phyloP scores from a whole-genome alignment of 2,329 filamentous ascomycete species.

The Knufia fluminis region DNA sequence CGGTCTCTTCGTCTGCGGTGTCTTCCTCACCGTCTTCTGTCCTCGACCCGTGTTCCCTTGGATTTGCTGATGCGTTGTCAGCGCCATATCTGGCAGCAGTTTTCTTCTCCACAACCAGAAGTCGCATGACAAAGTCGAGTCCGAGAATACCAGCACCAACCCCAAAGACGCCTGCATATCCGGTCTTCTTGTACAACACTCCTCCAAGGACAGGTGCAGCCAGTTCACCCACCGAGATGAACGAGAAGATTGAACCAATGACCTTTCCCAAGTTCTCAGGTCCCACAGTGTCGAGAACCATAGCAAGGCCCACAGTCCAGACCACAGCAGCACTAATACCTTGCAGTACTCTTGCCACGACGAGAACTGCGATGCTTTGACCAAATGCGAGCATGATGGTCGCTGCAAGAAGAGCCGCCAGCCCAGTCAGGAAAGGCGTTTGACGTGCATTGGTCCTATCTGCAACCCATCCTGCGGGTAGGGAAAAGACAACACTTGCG shows the following conservation, averaged over 20 bases:
- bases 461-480: slow-evolving; percentile 46
- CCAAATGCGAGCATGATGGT: slow-evolving; percentile 49
- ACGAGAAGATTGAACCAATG: slow-evolving; percentile 53
- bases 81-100: slow-evolving; percentile 38
- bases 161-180: slow-evolving; percentile 51
- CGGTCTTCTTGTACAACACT: slow-evolving; percentile 49
- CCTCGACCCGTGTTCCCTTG: slow-evolving; percentile 21
- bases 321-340: slow-evolving; percentile 50
- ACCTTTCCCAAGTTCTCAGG: slow-evolving; percentile 50
- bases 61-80: slow-evolving; percentile 2
- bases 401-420: slow-evolving; percentile 44
- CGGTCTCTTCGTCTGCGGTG: slow-evolving; percentile 30
- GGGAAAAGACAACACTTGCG: slow-evolving; percentile 42
- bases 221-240: slow-evolving; percentile 50
- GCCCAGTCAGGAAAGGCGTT: slow-evolving; percentile 48
- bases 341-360: slow-evolving; percentile 47
- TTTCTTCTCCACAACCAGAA: slow-evolving; percentile 56
- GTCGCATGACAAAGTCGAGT: slow-evolving; percentile 51
- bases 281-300: slow-evolving; percentile 51
- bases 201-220: slow-evolving; percentile 52
- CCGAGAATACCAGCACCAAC: slow-evolving; percentile 46
- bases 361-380: slow-evolving; percentile 38
- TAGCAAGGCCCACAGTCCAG: slow-evolving; percentile 50
- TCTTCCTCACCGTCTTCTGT: slow-evolving; percentile 17
- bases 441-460: slow-evolving; percentile 46